Evolutionary conservation across 1,139 yeast genomes (phyloP).

Genomic region (Blastobotrys raffinosifermentans): DNA sequence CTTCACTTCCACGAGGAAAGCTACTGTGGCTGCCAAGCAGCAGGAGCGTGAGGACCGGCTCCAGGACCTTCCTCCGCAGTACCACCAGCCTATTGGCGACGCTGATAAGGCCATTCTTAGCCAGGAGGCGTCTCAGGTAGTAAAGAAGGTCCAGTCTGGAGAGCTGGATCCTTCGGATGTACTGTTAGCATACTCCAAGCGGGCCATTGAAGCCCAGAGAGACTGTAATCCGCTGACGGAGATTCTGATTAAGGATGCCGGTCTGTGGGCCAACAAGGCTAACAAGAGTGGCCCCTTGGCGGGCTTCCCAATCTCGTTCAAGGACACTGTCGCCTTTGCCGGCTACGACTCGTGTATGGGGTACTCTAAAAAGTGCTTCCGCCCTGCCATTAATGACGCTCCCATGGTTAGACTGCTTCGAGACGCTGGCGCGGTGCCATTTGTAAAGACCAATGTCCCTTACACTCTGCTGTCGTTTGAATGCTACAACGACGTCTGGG

Average conservation of each 20-base stretch:
- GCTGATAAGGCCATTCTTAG: constrained; percentile 28
- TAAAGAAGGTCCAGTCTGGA: constrained; percentile 29
- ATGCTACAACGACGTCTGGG: constrained; percentile 41
- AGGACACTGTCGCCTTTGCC: constrained; percentile 43
- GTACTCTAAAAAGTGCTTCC: constrained; percentile 38
- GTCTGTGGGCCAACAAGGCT: constrained; percentile 28
- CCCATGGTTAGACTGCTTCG: constrained; percentile 35
- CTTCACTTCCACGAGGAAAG: constrained; percentile 12
- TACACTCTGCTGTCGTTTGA: constrained; percentile 43
- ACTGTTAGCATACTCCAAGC: constrained; percentile 37
- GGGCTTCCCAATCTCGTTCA: constrained; percentile 62
- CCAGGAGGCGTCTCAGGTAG: constrained; percentile 27
- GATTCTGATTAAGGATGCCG: constrained; percentile 35
- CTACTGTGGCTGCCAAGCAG: constrained; percentile 27
- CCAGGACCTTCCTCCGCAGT: constrained; percentile 28
- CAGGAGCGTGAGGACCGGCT: constrained; percentile 33
- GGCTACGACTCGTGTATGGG: constrained; percentile 52
- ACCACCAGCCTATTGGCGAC: constrained; percentile 30
- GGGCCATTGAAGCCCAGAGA: constrained; percentile 33
- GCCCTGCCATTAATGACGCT: constrained; percentile 33
- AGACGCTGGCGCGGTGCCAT: constrained; percentile 44
- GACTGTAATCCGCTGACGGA: constrained; percentile 36
- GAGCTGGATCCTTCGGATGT: constrained; percentile 30
- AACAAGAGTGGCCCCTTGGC: constrained; percentile 50
- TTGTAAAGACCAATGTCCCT: constrained; percentile 46